Evolutionary conservation across 768 basidiomycete species (phyloP).

Genomic region (Exidia glandulosa): DNA sequence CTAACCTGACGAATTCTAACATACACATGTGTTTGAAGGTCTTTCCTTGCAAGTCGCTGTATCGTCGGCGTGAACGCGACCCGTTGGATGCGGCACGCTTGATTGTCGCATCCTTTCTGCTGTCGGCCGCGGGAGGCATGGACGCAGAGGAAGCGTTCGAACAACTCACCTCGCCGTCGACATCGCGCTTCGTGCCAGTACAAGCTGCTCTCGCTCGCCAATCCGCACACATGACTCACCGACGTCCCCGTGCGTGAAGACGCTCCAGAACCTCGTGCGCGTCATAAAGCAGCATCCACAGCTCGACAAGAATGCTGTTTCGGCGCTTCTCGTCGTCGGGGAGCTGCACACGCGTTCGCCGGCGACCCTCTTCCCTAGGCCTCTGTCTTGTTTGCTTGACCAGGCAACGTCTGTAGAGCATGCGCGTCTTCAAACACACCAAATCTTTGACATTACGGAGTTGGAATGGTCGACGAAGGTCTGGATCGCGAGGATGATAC

Average conservation of each 20-base stretch:
- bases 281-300: constrained; percentile 69
- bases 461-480: constrained; percentile 85
- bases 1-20: not conserved
- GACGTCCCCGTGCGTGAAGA: constrained; percentile 62
- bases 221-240: constrained; percentile 46
- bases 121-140: constrained; percentile 47
- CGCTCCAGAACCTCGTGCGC: constrained; percentile 58
- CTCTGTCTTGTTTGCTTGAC: constrained; percentile 57
- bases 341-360: constrained; percentile 51
- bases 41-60: constrained; percentile 76
- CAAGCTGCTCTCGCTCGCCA: constrained; percentile 18
- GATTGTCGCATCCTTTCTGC: constrained; percentile 66
- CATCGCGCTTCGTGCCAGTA: constrained; percentile 50
- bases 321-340: constrained; percentile 68
- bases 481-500: constrained; percentile 85
- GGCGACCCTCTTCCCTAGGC: constrained; percentile 60
- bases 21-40: constrained; percentile 27
- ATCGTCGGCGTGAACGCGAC: constrained; percentile 70
- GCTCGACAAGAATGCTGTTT: constrained; percentile 73
- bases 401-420: constrained; percentile 83
- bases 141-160: constrained; percentile 70
- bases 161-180: constrained; percentile 69
- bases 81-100: constrained; percentile 83
- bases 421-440: constrained; percentile 81
- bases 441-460: constrained; percentile 93